A percentile compares a stretch with the other conserved stretches of the same genome.
Evolutionary conservation across 2,329 filamentous ascomycete species (phyloP).

Genomic region (Sphaceloma murrayae): DNA sequence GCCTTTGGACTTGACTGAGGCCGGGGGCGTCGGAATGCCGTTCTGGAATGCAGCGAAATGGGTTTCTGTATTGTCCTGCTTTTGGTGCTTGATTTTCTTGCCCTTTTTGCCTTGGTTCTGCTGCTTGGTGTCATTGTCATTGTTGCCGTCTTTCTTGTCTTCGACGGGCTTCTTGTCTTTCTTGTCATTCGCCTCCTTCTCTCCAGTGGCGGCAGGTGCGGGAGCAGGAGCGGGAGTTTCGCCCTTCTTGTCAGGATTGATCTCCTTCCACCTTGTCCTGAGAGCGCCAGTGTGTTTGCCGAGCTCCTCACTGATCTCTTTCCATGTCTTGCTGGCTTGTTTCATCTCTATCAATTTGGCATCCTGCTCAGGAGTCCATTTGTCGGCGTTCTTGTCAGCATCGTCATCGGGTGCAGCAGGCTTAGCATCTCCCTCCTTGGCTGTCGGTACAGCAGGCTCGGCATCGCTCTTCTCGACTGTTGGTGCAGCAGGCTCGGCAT

Average conservation of each 20-base stretch:
- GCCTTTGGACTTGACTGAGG: not conserved
- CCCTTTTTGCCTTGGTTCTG: conserved; percentile 15
- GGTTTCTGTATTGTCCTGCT: too few relatives aligned
- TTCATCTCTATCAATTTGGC: conserved; percentile 32
- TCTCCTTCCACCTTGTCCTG: conserved; percentile 28
- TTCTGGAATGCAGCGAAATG: not conserved
- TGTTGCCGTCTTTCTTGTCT: not conserved
- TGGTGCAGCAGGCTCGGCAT: not conserved
- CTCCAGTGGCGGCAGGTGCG: too few relatives aligned
- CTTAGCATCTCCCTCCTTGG: not conserved
- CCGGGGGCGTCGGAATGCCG: not conserved
- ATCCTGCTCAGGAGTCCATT: conserved; percentile 34
- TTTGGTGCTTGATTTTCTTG: not conserved
- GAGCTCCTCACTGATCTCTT: conserved; percentile 26
- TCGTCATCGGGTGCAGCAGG: not conserved
- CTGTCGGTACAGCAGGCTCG: too few relatives aligned
- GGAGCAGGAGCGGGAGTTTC: too few relatives aligned
- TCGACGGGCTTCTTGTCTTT: conserved; percentile 11
- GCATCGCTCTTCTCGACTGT: not conserved
- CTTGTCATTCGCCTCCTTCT: conserved; percentile 18
- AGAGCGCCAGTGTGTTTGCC: conserved; percentile 23
- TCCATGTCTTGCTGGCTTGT: conserved; percentile 26
- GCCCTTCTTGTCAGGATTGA: conserved; percentile 25
- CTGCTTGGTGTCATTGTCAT: not conserved
- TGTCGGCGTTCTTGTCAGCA: conserved; percentile 5